phyloP scores from a whole-genome alignment of 73 alveolate genomes.

The Strombidium stylifer region DNA sequence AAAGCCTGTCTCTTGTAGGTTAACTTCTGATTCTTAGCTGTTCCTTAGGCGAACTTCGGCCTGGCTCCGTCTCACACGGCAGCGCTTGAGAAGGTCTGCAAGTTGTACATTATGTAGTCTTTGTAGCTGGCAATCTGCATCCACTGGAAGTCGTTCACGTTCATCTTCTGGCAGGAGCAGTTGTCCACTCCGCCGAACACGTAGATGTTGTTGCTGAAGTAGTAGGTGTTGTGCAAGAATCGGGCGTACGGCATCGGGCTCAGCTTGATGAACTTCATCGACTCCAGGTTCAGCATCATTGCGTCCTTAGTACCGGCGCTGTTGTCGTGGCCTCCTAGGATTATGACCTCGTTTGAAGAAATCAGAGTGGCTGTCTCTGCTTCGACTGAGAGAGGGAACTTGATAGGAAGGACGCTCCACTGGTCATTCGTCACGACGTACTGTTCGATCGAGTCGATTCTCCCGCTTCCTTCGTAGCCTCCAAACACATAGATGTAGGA shows the following conservation, averaged over 20 bases:
- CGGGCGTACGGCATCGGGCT: constrained; percentile 64
- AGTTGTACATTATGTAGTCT: constrained; percentile 48
- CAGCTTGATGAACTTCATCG: constrained; percentile 53
- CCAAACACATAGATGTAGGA: constrained; percentile 63
- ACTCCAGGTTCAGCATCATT: constrained; percentile 65
- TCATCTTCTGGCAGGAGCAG: constrained; percentile 66
- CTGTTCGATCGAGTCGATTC: constrained; percentile 67
- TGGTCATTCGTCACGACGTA: constrained; percentile 64
- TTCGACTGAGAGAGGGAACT: constrained; percentile 67
- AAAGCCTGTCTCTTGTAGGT: too few relatives aligned
- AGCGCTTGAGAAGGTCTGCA: constrained; percentile 60
- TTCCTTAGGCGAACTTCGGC: not conserved
- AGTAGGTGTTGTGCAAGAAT: constrained; percentile 56
- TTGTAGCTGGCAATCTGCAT: constrained; percentile 44
- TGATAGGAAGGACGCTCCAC: constrained; percentile 57
- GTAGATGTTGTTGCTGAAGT: constrained; percentile 39
- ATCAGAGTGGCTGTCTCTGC: constrained; percentile 68
- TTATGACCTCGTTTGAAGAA: constrained; percentile 59
- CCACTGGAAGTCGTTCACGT: constrained; percentile 56
- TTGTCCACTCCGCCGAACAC: constrained; percentile 73
- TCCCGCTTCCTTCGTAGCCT: constrained; percentile 70
- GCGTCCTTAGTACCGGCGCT: constrained; percentile 73
- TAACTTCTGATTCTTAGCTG: too few relatives aligned
- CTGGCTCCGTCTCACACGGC: constrained; percentile 39
- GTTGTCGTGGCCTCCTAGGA: constrained; percentile 73